Base-by-base conservation (phyloP, 768 basidiomycete genomes). In the Suillus lakei region DNA sequence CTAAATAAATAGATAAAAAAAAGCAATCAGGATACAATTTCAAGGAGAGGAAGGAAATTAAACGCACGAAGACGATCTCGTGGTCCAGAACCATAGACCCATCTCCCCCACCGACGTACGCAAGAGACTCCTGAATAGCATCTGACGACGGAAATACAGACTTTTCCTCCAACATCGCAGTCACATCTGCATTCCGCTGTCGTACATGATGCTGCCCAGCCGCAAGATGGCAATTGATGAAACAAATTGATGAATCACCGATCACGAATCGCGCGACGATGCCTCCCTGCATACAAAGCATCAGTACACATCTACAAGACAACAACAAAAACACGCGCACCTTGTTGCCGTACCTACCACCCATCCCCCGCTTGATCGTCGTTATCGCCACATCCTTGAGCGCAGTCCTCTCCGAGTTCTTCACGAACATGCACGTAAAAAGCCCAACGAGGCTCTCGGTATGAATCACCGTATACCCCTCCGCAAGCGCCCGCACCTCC, bases 221-320 rank as follows among this genome's bases (percentile, higher is more conserved):
- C n/a, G 96, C 97, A 65, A 99, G 85, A 82, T 99, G 97, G 69
- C 93, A 95, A 78, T 99, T 99, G 80, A 99, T 88, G 72, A 98
- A 91, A 78, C 97, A 99, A 16, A 98, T 74, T 0, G 94, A 96
- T 2, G 96, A 92, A 75, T 98, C 95, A 66, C 95, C 95, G 53
- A 99, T 84, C 8, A 96, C 86, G 66, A 98, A 89, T 23, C 96
- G 88, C 4, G 92, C 87, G n/a, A 96, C 86, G 67, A 98, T 96
- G 0, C 91, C 96, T 10, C 96, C 96, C 93, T 96, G 70, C 12
- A 61, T 63, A 60, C 63, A 69, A 34, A 18, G 18, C n/a, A 41
- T 58, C 44, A 55, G 26, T n/a, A 7, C 7, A 26, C 23, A 16
- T 15, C 13, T 21, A 36, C 1, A 32, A 54, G 5, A 50, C 43